Conservation (phyloP, 2,329 filamentous ascomycete species). For the Fusarium guadeloupense region DNA sequence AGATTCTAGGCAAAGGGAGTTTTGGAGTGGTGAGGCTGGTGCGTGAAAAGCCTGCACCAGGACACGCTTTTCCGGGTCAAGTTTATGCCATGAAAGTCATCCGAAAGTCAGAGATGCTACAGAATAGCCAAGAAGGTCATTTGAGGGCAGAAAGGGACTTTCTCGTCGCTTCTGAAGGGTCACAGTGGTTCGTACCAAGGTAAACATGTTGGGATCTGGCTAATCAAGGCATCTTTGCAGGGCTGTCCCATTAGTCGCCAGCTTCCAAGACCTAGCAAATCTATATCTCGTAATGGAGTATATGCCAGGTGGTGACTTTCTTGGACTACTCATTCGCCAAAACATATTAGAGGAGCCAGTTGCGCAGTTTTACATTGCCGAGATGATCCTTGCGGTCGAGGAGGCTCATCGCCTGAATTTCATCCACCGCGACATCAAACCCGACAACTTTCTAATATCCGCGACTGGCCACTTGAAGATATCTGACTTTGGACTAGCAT, state of each 20-base stretch:
- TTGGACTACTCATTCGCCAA: constrained; percentile 85
- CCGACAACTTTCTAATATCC: constrained; percentile 94
- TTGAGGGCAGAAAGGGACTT: constrained; percentile 92
- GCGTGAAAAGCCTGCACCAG: constrained; percentile 64
- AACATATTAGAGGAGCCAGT: constrained; percentile 82
- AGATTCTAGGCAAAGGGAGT: constrained; percentile 89
- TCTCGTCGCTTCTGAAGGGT: constrained; percentile 87
- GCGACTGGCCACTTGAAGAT: constrained; percentile 92
- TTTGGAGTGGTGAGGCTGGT: constrained; percentile 93
- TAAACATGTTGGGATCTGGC: not conserved
- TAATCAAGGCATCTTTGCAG: constrained; percentile 48
- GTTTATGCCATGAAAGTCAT: constrained; percentile 98
- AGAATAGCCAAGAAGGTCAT: constrained; percentile 91
- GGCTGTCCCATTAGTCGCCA: constrained; percentile 87
- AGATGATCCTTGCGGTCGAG: constrained; percentile 96
- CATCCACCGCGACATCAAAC: constrained; percentile 96
- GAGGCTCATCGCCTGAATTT: constrained; percentile 88
- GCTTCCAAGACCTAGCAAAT: constrained; percentile 85
- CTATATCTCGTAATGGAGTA: constrained; percentile 98
- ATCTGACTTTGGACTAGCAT: constrained; percentile 94
- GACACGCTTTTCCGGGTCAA: constrained; percentile 51
- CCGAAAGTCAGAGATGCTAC: constrained; percentile 90
- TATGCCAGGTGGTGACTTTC: constrained; percentile 95
- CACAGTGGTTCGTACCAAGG: constrained; percentile 68
- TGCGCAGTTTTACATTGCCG: constrained; percentile 87